phyloP scores from a whole-genome alignment of 2,329 filamentous ascomycete genomes.

The Stemphylium lycopersici region DNA sequence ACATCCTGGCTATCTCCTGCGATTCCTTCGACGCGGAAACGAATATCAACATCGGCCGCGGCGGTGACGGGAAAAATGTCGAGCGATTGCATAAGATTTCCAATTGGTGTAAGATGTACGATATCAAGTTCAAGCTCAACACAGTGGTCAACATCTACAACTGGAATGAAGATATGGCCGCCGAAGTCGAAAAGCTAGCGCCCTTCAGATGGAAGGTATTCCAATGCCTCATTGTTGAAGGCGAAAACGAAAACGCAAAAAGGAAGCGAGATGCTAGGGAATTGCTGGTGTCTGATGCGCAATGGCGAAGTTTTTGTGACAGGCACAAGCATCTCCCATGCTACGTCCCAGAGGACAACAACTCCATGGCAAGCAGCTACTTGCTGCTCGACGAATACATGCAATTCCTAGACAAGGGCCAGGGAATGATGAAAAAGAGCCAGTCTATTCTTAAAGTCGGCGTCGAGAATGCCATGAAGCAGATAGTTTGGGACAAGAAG shows the following conservation, averaged over 20 bases:
- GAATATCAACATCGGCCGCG: constrained; percentile 9
- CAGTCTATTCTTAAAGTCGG: constrained; percentile 3
- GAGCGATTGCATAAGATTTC: neutral
- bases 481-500: constrained; percentile 8
- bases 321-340: no score
- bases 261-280: constrained; percentile 1
- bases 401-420: no score
- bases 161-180: constrained; percentile 8
- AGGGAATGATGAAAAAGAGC: neutral
- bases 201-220: constrained; percentile 12
- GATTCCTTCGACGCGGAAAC: constrained; percentile 6
- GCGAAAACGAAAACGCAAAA: constrained; percentile 5
- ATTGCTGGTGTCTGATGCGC: no score
- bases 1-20: constrained; percentile 9
- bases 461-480: constrained; percentile 1
- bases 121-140: constrained; percentile 9
- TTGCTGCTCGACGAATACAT: no score
- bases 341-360: no score
- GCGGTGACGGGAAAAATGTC: neutral
- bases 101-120: neutral
- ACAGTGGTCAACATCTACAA: constrained; percentile 7
- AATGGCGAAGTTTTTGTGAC: no score
- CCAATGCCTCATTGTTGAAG: constrained; percentile 7
- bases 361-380: no score
- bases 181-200: constrained; percentile 2